Percentiles rank a stretch among this genome's conserved stretches.
Evolutionary conservation across 202 grass and related monocot genomes (phyloP).

Genomic region (Panicum virgatum): DNA sequence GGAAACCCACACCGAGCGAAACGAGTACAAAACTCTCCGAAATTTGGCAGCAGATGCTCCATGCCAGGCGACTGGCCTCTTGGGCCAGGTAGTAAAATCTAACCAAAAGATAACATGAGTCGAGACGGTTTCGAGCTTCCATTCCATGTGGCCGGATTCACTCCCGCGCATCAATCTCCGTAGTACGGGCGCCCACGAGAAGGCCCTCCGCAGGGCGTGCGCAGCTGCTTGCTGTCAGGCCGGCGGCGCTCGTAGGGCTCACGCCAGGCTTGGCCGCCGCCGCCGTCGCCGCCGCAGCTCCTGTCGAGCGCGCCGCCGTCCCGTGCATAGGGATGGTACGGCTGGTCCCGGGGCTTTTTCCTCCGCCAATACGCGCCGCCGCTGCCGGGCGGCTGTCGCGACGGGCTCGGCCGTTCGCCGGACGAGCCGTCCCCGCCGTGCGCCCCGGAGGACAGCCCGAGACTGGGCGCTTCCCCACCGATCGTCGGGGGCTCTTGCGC

Average conservation of each 20-base stretch:
- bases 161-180: background rate
- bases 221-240: background rate
- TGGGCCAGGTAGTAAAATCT: background rate
- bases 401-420: background rate
- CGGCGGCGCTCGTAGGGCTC: too few species aligned
- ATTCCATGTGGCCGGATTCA: too few species aligned
- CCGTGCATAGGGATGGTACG: constrained; percentile 21
- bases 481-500: background rate
- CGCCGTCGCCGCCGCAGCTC: too few species aligned
- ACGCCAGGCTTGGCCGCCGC: background rate
- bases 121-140: background rate
- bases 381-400: background rate
- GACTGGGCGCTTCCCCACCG: too few species aligned
- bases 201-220: background rate
- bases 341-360: background rate
- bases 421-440: background rate
- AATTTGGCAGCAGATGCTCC: background rate
- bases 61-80: background rate
- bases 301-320: background rate
- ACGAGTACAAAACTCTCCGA: background rate
- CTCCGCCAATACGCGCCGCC: background rate
- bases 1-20: too few species aligned
- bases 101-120: background rate
- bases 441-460: too few species aligned
- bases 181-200: background rate